Conservation (phyloP, 225 moss, liverwort and hornwort genomes). For the Marchantia paleacea region DNA sequence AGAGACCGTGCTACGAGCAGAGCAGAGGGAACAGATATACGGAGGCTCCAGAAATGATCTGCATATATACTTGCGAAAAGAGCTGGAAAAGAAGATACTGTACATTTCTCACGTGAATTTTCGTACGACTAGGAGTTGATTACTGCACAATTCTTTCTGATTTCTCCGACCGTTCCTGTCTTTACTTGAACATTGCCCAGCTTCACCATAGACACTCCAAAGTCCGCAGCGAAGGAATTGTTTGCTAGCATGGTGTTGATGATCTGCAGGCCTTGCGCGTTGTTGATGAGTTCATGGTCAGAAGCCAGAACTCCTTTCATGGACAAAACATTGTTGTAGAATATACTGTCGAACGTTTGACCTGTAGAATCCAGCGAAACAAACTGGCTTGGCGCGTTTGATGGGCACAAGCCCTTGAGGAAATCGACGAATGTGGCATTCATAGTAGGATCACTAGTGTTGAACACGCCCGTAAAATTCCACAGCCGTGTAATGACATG, state of each 20-base stretch:
- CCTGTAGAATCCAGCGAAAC: conserved; percentile 26
- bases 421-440: conserved; percentile 22
- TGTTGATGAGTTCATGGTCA: conserved; percentile 30
- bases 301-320: conserved; percentile 24
- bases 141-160: conserved; percentile 29
- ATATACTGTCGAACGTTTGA: conserved; percentile 38
- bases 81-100: background rate
- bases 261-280: conserved; percentile 8
- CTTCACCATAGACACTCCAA: conserved; percentile 23
- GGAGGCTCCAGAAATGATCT: background rate
- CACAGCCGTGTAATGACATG: conserved; percentile 29
- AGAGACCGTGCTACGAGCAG: background rate
- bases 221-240: conserved; percentile 21
- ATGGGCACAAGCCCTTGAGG: conserved; percentile 4
- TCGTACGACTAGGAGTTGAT: conserved; percentile 18
- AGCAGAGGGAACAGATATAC: background rate
- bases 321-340: conserved; percentile 25
- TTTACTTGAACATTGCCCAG: conserved; percentile 28
- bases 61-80: background rate
- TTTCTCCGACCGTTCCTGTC: conserved; percentile 34
- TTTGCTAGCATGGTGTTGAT: conserved; percentile 6
- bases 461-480: conserved; percentile 39
- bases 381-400: conserved; percentile 21
- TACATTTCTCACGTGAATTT: background rate
- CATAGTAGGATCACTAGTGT: conserved; percentile 20